Base-by-base conservation (phyloP, 768 basidiomycete species). In the Trametes villosa region DNA sequence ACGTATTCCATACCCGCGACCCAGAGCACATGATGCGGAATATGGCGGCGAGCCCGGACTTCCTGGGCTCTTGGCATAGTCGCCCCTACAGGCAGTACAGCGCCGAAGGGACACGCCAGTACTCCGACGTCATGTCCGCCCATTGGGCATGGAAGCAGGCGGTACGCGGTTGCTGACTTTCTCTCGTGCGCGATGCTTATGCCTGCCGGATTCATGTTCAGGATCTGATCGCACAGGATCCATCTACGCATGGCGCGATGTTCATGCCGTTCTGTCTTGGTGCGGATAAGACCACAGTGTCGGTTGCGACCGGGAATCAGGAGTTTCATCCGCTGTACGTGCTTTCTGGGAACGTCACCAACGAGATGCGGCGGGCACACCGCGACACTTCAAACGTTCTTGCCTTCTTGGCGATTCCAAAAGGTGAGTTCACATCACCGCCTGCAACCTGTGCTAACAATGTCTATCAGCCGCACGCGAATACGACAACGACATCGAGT, bases 261-360 rank as follows among this genome's bases (percentile, higher is more conserved):
- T 68, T 73, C 38, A 64, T 65, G 1, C 70, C 70, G 4, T 65
- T 67, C 22, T 15, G 38, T 12, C 26, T 41, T 31, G 44, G 78
- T 0, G 76, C 73, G 45, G 75, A 81, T 57, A 79, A 79, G 57
- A 80, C 77, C 0, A 79, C 75, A 0, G 75, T 78, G 0, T 79
- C 70, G 2, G 68, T 72, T 2, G 67, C 47, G 2, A 66, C 55
- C 0, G 68, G 69, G 7, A 50, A 69, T 0, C 61, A 64, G 9
- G 59, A 70, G 11, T 74, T 64, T 38, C 60, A 72, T 26, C 69
- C 69, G 0, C 26, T 72, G 4, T 74, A 72, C 30, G 34, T 60
- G 11, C 69, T 66, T 1, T 33, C 66, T 4, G 70, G 72, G 0
- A 64, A 65, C 11, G 12, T 69, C 0, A 48, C 60, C 3, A 70